phyloP scores from a whole-genome alignment of 2,329 filamentous ascomycete genomes.

The Epichloe gansuensis region DNA sequence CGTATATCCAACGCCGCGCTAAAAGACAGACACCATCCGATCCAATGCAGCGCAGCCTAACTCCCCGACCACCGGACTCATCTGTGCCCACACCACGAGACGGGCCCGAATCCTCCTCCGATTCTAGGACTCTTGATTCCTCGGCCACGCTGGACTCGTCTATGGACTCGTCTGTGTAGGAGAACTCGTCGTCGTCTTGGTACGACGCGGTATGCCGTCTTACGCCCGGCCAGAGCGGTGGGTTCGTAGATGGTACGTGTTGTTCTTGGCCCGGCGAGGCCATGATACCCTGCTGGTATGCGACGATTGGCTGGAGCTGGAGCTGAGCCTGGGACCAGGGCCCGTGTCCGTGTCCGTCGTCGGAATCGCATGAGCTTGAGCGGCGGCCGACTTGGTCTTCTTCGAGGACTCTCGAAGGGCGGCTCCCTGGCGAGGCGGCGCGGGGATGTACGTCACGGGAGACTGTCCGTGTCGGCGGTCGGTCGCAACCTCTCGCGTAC shows the following conservation, averaged over 20 bases:
- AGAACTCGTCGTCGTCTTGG: slow-evolving; percentile 23
- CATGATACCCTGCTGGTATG: background rate
- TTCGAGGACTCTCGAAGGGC: slow-evolving; percentile 43
- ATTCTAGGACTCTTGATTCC: background rate
- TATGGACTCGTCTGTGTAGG: slow-evolving; percentile 10
- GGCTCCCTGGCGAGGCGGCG: slow-evolving; percentile 44
- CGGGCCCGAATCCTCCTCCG: background rate
- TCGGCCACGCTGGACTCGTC: slow-evolving; percentile 12
- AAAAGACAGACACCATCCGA: background rate
- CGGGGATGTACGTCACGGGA: slow-evolving; percentile 49
- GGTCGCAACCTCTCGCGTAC: slow-evolving; percentile 44
- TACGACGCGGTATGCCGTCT: slow-evolving; percentile 17
- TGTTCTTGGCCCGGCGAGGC: slow-evolving; percentile 12
- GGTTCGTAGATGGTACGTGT: slow-evolving; percentile 20
- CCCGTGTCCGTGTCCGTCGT: background rate
- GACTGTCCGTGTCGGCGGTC: slow-evolving; percentile 38
- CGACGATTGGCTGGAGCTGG: too few species aligned
- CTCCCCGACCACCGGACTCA: background rate
- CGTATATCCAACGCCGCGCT: slow-evolving; percentile 1
- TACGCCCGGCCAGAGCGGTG: slow-evolving; percentile 33
- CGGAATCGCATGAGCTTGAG: slow-evolving; percentile 5
- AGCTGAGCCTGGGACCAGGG: too few species aligned
- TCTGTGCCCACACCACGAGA: background rate
- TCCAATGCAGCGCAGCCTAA: background rate
- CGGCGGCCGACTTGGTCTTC: slow-evolving; percentile 32